A percentile compares a stretch with the other conserved stretches of the same genome.
phyloP scores from a whole-genome alignment of 2,329 filamentous ascomycete species.

The Xylariaceae sp. region DNA sequence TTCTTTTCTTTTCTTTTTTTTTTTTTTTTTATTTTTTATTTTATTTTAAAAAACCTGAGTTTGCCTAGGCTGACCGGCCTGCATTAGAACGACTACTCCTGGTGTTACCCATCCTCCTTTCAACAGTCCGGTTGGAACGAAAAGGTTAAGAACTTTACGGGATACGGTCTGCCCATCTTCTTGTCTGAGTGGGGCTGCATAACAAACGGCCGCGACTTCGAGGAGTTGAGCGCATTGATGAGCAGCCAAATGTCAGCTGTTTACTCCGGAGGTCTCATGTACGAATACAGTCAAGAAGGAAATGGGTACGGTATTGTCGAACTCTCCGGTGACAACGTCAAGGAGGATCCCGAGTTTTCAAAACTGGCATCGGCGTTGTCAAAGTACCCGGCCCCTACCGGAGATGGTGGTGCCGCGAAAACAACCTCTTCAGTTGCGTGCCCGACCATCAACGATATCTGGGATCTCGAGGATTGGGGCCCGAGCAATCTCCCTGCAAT shows the following conservation, averaged over 20 bases:
- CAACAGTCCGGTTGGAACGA: constrained; percentile 75
- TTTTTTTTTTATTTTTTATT: too few species aligned
- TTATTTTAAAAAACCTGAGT: too few species aligned
- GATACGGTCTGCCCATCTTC: constrained; percentile 89
- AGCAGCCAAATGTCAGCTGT: constrained; percentile 78
- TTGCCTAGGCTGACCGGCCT: constrained; percentile 19
- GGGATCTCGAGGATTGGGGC: constrained; percentile 51
- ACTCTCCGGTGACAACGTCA: constrained; percentile 59
- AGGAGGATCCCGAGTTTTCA: constrained; percentile 64
- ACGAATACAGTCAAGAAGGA: constrained; percentile 85
- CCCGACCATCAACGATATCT: constrained; percentile 51
- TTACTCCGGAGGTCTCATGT: constrained; percentile 95
- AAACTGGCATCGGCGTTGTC: constrained; percentile 52
- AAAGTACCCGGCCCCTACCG: constrained; percentile 54
- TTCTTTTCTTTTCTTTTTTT: constrained; percentile 61
- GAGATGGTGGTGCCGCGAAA: constrained; percentile 51
- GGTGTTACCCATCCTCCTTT: constrained; percentile 74
- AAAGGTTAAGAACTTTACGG: constrained; percentile 85
- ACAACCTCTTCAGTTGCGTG: constrained; percentile 52
- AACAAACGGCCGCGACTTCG: constrained; percentile 78
- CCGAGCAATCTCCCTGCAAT: constrained; percentile 54
- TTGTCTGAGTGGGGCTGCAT: constrained; percentile 93
- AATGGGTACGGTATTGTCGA: constrained; percentile 81
- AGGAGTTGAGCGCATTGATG: constrained; percentile 81
- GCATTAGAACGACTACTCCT: constrained; percentile 76